These are phyloP conservation scores for Thecaphora thlaspeos DNA, from an alignment of 1,284 basidiomycete species.

Conservation along the genomic window DNA sequence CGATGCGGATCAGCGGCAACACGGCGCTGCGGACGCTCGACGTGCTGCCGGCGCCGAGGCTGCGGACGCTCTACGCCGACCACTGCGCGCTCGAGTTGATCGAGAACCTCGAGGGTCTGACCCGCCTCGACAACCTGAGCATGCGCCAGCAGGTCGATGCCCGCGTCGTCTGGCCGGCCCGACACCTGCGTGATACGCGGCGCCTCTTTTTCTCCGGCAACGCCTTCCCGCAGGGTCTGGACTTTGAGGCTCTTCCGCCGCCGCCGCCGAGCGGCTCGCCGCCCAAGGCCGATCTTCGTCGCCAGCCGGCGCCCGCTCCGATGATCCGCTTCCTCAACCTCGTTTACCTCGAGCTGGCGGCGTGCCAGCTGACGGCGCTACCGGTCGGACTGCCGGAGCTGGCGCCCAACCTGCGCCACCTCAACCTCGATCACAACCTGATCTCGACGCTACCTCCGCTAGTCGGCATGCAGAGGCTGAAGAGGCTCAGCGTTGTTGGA, in stretches of 20 bases:
- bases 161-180: constrained; percentile 66
- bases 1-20: constrained; percentile 83
- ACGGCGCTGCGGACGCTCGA: constrained; percentile 68
- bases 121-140: constrained; percentile 82
- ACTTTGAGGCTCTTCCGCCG: constrained; percentile 1
- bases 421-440: constrained; percentile 66
- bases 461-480: constrained; percentile 35
- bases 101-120: constrained; percentile 63
- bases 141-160: constrained; percentile 75
- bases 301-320: constrained; percentile 4
- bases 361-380: constrained; percentile 76
- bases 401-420: constrained; percentile 81
- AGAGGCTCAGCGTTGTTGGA: constrained; percentile 50
- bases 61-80: constrained; percentile 90
- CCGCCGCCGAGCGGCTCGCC: not conserved
- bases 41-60: constrained; percentile 68
- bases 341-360: constrained; percentile 87
- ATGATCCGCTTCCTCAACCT: constrained; percentile 71
- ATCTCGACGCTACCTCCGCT: constrained; percentile 42
- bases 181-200: constrained; percentile 82
- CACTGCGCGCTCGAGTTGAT: constrained; percentile 70
- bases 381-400: constrained; percentile 69
- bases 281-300: not conserved
- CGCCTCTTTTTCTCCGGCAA: constrained; percentile 88
- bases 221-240: constrained; percentile 56